phyloP scores from a whole-genome alignment of 768 basidiomycete species.

The Galerina sulciceps region DNA sequence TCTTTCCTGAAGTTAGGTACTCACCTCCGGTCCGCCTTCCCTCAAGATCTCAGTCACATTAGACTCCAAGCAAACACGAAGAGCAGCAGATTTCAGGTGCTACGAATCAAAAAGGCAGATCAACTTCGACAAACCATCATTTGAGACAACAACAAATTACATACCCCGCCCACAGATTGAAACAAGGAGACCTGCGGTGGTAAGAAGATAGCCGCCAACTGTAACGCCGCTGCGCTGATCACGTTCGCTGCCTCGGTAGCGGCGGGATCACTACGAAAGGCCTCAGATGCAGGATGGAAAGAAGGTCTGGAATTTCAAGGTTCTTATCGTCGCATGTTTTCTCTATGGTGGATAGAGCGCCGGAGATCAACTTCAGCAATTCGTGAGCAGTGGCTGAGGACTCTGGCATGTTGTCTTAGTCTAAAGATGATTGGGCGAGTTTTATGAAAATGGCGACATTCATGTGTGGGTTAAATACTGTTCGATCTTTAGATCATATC shows the following conservation, averaged over 20 bases:
- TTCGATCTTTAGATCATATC: too few species aligned
- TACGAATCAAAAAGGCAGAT: conserved; percentile 13
- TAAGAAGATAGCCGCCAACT: conserved; percentile 31
- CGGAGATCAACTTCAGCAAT: conserved; percentile 14
- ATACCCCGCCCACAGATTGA: conserved; percentile 25
- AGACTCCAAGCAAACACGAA: conserved; percentile 25
- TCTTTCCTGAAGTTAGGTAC: not conserved
- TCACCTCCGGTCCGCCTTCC: conserved; percentile 35
- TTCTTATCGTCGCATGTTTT: conserved; percentile 18
- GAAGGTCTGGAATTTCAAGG: conserved; percentile 29
- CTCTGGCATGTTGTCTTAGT: not conserved
- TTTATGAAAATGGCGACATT: not conserved
- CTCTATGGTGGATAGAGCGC: conserved; percentile 26
- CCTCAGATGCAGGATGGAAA: conserved; percentile 29
- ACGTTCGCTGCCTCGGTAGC: conserved; percentile 33
- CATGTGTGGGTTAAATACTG: not conserved
- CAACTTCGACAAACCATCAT: conserved; percentile 4
- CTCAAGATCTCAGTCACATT: conserved; percentile 28
- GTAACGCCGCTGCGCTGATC: conserved; percentile 35
- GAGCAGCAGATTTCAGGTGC: conserved; percentile 28
- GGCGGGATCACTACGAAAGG: conserved; percentile 28
- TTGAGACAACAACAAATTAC: not conserved
- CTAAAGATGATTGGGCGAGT: not conserved
- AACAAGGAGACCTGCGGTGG: conserved; percentile 29
- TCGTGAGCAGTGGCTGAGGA: not conserved